These are phyloP conservation scores for Ogataea sp. DNA, from an alignment of 805 yeast genomes.

Conservation along the genomic window DNA sequence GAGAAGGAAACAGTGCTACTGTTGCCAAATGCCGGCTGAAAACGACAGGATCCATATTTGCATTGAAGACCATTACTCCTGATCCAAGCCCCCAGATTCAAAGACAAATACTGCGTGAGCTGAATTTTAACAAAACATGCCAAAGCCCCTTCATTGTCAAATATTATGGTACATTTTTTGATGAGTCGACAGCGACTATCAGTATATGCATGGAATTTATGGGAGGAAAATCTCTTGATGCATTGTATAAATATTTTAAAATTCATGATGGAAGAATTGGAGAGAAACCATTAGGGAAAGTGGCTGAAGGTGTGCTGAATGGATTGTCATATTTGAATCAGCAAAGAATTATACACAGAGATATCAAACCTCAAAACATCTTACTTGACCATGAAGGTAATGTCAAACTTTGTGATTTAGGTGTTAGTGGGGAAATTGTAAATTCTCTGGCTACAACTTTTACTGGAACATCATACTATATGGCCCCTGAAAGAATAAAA, in stretches of 20 bases:
- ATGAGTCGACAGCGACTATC: constrained; percentile 68
- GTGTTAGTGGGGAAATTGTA: constrained; percentile 95
- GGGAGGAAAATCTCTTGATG: constrained; percentile 88
- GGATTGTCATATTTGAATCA: constrained; percentile 87
- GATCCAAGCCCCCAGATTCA: constrained; percentile 82
- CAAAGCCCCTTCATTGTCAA: constrained; percentile 78
- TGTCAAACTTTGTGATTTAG: constrained; percentile 93
- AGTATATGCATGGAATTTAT: constrained; percentile 96
- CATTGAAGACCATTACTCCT: constrained; percentile 66
- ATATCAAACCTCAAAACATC: constrained; percentile 93
- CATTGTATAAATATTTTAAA: constrained; percentile 74
- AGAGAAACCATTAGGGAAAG: constrained; percentile 85
- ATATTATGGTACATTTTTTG: constrained; percentile 87
- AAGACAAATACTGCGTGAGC: constrained; percentile 83
- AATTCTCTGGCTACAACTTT: constrained; percentile 93
- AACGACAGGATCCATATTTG: constrained; percentile 61
- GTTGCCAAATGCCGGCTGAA: constrained; percentile 71
- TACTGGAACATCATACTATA: constrained; percentile 94
- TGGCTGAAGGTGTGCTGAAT: constrained; percentile 76
- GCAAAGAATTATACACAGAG: constrained; percentile 85
- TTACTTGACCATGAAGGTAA: constrained; percentile 68
- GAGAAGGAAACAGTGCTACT: constrained; percentile 94
- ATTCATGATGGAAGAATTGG: constrained; percentile 78
- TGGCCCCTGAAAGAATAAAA: constrained; percentile 97
- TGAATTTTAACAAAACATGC: constrained; percentile 81